A percentile compares a stretch with the other conserved stretches of the same genome.
Conservation (phyloP, 306 rosid genomes). For the Cucumis melo region DNA sequence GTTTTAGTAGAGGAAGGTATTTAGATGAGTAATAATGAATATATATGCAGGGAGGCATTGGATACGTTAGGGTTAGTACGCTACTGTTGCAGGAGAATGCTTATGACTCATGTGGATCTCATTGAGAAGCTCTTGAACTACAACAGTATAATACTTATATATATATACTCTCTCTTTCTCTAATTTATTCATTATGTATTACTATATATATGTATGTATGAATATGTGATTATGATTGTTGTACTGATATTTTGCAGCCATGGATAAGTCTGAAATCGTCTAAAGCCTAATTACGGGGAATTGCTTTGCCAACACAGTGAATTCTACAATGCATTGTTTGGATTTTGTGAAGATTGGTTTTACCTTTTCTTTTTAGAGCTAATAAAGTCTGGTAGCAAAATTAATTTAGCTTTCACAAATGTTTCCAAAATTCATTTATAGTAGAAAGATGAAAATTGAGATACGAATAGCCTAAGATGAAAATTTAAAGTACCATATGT, state of each 20-base stretch:
- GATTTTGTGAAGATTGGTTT: no score
- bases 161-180: slow-evolving; percentile 1
- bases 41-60: neutral
- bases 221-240: neutral
- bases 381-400: no score
- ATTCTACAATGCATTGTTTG: neutral
- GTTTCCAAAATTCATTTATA: no score
- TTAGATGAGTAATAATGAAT: no score
- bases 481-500: no score
- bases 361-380: no score
- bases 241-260: slow-evolving; percentile 22
- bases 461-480: no score
- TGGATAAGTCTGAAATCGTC: slow-evolving; percentile 46
- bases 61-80: slow-evolving; percentile 46
- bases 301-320: neutral
- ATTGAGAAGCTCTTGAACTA: slow-evolving; percentile 90
- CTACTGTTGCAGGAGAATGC: slow-evolving; percentile 86
- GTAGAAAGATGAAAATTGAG: no score
- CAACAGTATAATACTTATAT: slow-evolving; percentile 29
- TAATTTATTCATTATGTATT: neutral
- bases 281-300: neutral
- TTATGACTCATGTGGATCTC: slow-evolving; percentile 94
- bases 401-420: no score
- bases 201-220: no score
- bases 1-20: no score